Percentiles rank a stretch among this genome's conserved stretches.
These are phyloP conservation scores for Thelephora ganbajun DNA, from an alignment of 768 basidiomycete species.

Conservation along the genomic window DNA sequence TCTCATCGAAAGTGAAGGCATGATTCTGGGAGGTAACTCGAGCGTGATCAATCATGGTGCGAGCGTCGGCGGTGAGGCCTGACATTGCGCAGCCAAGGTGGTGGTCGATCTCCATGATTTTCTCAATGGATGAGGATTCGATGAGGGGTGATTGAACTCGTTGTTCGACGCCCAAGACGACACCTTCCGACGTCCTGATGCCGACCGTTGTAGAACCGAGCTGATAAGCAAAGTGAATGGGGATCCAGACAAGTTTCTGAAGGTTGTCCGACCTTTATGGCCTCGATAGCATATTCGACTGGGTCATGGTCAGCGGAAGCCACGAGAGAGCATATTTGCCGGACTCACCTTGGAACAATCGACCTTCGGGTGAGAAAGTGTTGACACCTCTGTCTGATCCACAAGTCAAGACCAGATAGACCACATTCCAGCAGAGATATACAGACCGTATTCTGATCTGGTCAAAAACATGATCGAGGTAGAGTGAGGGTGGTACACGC, in stretches of 20 bases:
- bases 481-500: conserved; percentile 1
- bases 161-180: conserved; percentile 94
- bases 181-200: conserved; percentile 79
- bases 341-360: conserved; percentile 84
- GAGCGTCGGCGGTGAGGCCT: conserved; percentile 90
- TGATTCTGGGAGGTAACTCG: conserved; percentile 95
- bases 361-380: conserved; percentile 97
- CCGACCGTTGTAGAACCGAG: conserved; percentile 97
- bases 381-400: conserved; percentile 85
- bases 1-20: conserved; percentile 92
- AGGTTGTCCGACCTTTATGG: conserved; percentile 63
- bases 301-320: not conserved
- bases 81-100: conserved; percentile 99
- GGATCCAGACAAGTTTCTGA: conserved; percentile 1
- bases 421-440: not conserved
- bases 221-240: conserved; percentile 25
- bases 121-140: conserved; percentile 92
- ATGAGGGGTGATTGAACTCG: conserved; percentile 94
- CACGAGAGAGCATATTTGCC: conserved; percentile 10
- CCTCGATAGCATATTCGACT: conserved; percentile 99
- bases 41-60: conserved; percentile 99
- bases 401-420: not conserved
- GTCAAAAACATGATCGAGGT: conserved; percentile 67
- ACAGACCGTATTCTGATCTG: conserved; percentile 84
- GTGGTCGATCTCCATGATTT: conserved; percentile 98